phyloP scores from a whole-genome alignment of 2,329 filamentous ascomycete genomes.

The Aureobasidium leucospermi region DNA sequence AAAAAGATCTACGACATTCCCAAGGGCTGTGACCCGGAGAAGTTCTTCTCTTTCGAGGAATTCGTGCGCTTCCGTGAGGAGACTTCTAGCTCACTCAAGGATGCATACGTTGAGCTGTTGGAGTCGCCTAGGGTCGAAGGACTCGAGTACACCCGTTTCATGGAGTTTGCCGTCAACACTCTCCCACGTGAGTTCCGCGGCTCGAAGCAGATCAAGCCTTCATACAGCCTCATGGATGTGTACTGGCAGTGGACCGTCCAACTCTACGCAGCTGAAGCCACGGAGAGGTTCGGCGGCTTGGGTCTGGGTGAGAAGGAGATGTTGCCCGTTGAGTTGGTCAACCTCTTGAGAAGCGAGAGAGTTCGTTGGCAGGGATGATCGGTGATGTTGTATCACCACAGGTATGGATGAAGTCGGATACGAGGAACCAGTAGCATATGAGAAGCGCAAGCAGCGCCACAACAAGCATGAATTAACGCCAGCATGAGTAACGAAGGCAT shows the following conservation, averaged over 20 bases:
- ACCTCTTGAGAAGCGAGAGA: constrained; percentile 21
- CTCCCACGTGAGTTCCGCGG: constrained; percentile 11
- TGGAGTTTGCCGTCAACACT: constrained; percentile 20
- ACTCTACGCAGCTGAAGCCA: constrained; percentile 22
- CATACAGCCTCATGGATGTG: constrained; percentile 20
- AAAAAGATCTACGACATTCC: constrained; percentile 19
- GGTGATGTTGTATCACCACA: neutral
- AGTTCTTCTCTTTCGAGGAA: constrained; percentile 40
- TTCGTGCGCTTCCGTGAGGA: constrained; percentile 37
- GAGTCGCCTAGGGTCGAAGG: constrained; percentile 25
- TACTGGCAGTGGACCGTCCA: constrained; percentile 43
- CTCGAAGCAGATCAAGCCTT: constrained; percentile 19
- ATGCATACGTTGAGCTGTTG: constrained; percentile 32
- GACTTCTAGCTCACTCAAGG: constrained; percentile 26
- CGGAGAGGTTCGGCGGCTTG: constrained; percentile 21
- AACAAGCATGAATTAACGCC: neutral
- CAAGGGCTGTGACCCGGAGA: constrained; percentile 25
- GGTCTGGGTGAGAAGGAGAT: constrained; percentile 22
- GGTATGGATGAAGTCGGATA: too few relatives aligned
- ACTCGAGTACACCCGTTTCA: constrained; percentile 21
- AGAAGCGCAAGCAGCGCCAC: neutral
- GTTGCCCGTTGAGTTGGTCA: constrained; percentile 23
- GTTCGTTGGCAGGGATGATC: constrained; percentile 22
- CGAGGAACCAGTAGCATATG: neutral
- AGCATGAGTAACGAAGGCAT: constrained; percentile 6